Conservation (phyloP, 2,329 filamentous ascomycete species). For the Aureobasidium subglaciale region DNA sequence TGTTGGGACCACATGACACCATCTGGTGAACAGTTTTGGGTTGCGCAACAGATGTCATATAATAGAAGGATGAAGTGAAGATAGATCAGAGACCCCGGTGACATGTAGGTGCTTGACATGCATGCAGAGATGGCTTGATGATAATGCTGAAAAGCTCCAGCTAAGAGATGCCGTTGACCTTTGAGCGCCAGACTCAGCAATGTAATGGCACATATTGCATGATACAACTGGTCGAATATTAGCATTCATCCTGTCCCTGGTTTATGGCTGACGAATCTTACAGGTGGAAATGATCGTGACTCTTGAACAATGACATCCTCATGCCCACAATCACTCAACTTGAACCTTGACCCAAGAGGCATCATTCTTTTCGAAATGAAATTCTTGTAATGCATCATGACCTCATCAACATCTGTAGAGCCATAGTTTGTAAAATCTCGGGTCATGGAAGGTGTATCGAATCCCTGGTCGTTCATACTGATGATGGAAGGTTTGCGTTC, state of each 20-base stretch:
- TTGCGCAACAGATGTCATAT: constrained; percentile 42
- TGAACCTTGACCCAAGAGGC: constrained; percentile 13
- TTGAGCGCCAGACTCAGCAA: constrained; percentile 40
- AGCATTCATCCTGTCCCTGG: background rate
- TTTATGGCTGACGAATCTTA: constrained; percentile 31
- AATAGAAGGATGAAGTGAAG: constrained; percentile 51
- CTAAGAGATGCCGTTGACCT: constrained; percentile 26
- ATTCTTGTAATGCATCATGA: constrained; percentile 15
- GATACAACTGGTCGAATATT: constrained; percentile 38
- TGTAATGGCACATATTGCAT: constrained; percentile 50
- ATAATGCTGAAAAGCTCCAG: constrained; percentile 48
- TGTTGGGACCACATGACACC: constrained; percentile 49
- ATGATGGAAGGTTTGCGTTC: background rate
- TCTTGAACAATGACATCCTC: constrained; percentile 23
- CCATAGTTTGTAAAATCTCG: background rate
- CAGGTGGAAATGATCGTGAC: constrained; percentile 44
- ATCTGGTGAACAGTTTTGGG: constrained; percentile 18
- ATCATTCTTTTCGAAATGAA: constrained; percentile 16
- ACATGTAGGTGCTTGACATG: constrained; percentile 38
- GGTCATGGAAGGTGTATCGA: background rate
- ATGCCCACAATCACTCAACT: background rate
- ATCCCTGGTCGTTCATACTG: background rate
- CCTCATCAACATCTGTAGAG: background rate
- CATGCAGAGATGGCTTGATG: constrained; percentile 41
- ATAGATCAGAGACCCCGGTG: constrained; percentile 49